A percentile compares a stretch with the other conserved stretches of the same genome.
Evolutionary conservation across 768 basidiomycete genomes (phyloP).

Genomic region (Gymnopilus dilepis): DNA sequence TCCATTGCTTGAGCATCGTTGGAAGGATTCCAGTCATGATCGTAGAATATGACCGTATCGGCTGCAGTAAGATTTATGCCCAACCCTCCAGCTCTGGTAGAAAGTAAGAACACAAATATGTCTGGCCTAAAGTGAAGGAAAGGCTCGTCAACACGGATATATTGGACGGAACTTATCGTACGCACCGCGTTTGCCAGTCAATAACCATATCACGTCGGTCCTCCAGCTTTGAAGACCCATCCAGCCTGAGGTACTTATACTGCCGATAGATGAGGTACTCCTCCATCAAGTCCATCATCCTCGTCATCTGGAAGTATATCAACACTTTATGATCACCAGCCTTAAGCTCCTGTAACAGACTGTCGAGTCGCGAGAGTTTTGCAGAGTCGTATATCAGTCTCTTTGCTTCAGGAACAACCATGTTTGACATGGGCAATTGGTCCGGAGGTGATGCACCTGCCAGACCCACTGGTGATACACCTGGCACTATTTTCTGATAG

Average conservation of each 20-base stretch:
- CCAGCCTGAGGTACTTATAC: conserved; percentile 91
- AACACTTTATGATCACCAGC: conserved; percentile 91
- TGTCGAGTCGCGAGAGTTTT: conserved; percentile 90
- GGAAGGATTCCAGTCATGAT: conserved; percentile 96
- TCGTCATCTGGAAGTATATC: conserved; percentile 99
- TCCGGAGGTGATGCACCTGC: conserved; percentile 65
- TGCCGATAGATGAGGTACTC: conserved; percentile 97
- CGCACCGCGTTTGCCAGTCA: conserved; percentile 96
- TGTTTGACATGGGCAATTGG: conserved; percentile 80
- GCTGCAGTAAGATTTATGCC: conserved; percentile 97
- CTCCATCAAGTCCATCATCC: conserved; percentile 99
- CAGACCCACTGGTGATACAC: conserved; percentile 70
- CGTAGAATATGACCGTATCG: conserved; percentile 95
- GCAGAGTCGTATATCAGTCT: conserved; percentile 95
- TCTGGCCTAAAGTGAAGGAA: conserved; percentile 60
- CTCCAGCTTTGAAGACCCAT: conserved; percentile 93
- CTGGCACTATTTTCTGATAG: conserved; percentile 59
- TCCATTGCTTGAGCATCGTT: conserved; percentile 99
- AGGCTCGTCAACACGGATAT: background rate
- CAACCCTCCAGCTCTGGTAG: conserved; percentile 93
- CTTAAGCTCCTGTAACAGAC: conserved; percentile 91
- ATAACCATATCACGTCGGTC: conserved; percentile 99
- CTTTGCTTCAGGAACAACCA: conserved; percentile 95
- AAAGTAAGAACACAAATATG: conserved; percentile 88
- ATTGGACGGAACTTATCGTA: conserved; percentile 3